These are phyloP conservation scores for Aspergillus latus DNA, from an alignment of 2,329 filamentous ascomycete genomes.

Conservation along the genomic window DNA sequence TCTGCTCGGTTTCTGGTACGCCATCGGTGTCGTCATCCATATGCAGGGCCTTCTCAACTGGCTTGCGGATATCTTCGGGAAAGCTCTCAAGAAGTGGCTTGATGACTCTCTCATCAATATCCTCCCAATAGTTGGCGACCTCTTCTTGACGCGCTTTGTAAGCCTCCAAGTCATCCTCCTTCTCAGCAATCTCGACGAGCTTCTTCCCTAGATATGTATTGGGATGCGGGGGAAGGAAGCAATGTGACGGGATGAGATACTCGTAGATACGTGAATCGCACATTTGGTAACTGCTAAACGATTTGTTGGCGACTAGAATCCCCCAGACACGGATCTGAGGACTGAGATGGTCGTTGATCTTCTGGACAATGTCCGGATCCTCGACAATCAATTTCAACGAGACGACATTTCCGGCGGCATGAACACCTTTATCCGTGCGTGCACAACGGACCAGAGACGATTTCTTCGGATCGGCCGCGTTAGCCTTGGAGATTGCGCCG, in stretches of 20 bases:
- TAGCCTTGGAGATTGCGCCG: slow-evolving; percentile 92
- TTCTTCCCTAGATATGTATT: slow-evolving; percentile 81
- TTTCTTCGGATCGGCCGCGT: slow-evolving; percentile 95
- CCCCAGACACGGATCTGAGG: slow-evolving; percentile 95
- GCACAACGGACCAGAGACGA: slow-evolving; percentile 91
- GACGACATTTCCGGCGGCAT: slow-evolving; percentile 92
- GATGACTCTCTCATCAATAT: slow-evolving; percentile 77
- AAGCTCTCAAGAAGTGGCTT: slow-evolving; percentile 60
- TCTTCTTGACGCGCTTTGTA: slow-evolving; percentile 71
- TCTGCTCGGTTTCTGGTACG: slow-evolving; percentile 4
- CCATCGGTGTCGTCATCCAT: slow-evolving; percentile 31
- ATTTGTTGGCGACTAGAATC: slow-evolving; percentile 81
- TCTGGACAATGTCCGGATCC: slow-evolving; percentile 80
- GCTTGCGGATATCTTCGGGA: slow-evolving; percentile 42
- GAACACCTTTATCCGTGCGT: slow-evolving; percentile 94
- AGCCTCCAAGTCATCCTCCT: slow-evolving; percentile 68
- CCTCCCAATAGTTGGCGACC: slow-evolving; percentile 76
- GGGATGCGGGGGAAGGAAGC: slow-evolving; percentile 87
- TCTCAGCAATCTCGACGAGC: slow-evolving; percentile 73
- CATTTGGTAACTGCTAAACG: slow-evolving; percentile 90
- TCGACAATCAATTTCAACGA: slow-evolving; percentile 95
- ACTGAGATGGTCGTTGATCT: slow-evolving; percentile 83
- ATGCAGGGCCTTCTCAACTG: slow-evolving; percentile 43
- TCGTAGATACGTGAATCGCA: slow-evolving; percentile 98
- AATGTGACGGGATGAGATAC: slow-evolving; percentile 92